Evolutionary conservation across 208 protist species (phyloP), one percentile per base, ranked within the genome.

Genomic region (Crithidia thermophila): DNA sequence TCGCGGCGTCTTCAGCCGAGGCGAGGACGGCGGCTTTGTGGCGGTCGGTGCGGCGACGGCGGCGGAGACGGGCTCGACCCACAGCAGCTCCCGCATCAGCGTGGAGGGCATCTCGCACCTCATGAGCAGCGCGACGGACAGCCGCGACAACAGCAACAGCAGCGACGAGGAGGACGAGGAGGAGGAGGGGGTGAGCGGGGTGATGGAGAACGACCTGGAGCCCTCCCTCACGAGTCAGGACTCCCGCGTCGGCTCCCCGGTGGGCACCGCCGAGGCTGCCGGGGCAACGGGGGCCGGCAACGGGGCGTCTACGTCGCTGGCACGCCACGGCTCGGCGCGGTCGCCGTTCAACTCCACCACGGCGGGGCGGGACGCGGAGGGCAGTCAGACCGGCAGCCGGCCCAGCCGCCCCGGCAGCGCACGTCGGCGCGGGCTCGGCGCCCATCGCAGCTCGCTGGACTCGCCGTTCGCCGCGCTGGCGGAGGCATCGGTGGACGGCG

Each of bases 1-100:
- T 1, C 43, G 33, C 31, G 45, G 43, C 11, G 20, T 18, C 16
- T 5, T 8, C 21, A 3, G 2, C 21, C 56, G 58, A 3, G 13
- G 11, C 36, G 21, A 31, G 37, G 16, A 49, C 13, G 11, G 40
- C 27, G 42, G 27, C 7, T 20, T 0, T 28, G 36, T 18, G 18
- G 42, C 28, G 3, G 33, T 1, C 16, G 31, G 13, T 9, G 13
- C 11, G 10, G 16, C n/a, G 47, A 23, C 37, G 13, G 27, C n/a
- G 25, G 51, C 43, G 50, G 71, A 72, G 42, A 30, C 46, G 13
- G 60, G 21, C n/a, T 59, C 59, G 16, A 43, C 56, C 6, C 77
- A 87, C 56, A 87, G 79, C 67, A 23, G 53, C 37, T 86, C 83
- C 8, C 42, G 76, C 43, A 91, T 91, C 42, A 91, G 78, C 57